A percentile compares a stretch with the other conserved stretches of the same genome.
Conservation (phyloP, 768 basidiomycete genomes). For the Mycena metata region DNA sequence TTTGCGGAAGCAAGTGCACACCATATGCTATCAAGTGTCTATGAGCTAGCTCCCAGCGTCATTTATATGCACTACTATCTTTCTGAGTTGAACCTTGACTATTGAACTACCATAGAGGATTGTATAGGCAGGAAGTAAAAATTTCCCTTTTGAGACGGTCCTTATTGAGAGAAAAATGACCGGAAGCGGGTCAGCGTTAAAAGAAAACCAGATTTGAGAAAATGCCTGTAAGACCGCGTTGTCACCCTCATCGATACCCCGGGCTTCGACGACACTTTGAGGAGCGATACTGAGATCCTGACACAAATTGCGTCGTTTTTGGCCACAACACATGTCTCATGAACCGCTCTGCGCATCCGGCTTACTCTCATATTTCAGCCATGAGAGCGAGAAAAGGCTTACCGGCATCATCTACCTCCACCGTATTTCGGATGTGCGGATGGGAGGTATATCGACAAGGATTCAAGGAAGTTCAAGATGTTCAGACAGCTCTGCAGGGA, state of each 20-base stretch:
- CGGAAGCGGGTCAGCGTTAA: no score
- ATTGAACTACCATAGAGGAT: no score
- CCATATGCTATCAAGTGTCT: no score
- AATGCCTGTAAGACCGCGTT: no score
- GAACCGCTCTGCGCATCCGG: neutral
- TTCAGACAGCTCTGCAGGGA: conserved; percentile 69
- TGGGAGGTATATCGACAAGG: conserved; percentile 62
- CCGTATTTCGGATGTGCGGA: conserved; percentile 52
- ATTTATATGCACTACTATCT: no score
- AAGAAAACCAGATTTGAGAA: no score
- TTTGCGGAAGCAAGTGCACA: no score
- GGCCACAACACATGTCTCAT: conserved; percentile 45
- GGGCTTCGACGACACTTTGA: conserved; percentile 69
- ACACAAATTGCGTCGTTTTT: conserved; percentile 63
- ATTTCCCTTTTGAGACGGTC: no score
- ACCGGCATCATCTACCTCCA: conserved; percentile 64
- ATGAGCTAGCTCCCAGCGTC: no score
- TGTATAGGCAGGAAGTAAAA: no score
- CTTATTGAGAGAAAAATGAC: no score
- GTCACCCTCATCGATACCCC: conserved; percentile 71
- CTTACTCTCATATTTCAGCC: conserved; percentile 38
- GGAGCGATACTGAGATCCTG: conserved; percentile 61
- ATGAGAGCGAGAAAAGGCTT: conserved; percentile 55
- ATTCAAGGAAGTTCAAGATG: conserved; percentile 65
- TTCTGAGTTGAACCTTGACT: no score